Base-by-base conservation (phyloP, 2,329 filamentous ascomycete species). In the Coniochaeta pulveracea region DNA sequence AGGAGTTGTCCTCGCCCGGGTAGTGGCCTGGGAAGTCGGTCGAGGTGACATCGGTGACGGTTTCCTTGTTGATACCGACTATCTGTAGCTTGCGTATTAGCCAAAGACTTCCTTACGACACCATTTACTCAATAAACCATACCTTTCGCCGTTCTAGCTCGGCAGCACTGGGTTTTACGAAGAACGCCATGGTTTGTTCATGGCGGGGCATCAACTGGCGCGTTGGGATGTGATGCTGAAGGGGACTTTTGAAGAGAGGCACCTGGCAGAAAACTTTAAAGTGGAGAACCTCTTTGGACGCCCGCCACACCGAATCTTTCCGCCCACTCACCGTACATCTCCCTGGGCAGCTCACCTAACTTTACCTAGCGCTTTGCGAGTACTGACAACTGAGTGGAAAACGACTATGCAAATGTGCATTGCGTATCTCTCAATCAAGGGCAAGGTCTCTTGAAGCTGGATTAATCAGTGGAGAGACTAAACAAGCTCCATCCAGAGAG, bases 21-120 rank as follows among this genome's bases (percentile, higher is more conserved):
- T 80, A 91, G 57, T 94, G 85, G 44, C 82, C 81, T 11, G 93
- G 93, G 55, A 89, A 94, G 54, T 96, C 89, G 48, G 79, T 93
- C 29, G 86, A 91, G 40, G 80, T 72, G 47, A 89, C 82, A 62
- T 96, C 77, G 46, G 81, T 83, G 50, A 98, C 82, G 15, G 85
- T 95, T 61, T 98, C 91, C 45, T 77, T 67, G 57, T 91, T 85
- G 61, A 98, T 78, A 46, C 80, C 76, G 50, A 98, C 79, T 47
- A 84, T 80, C 83, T 94, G 47, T 4, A 26, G 37, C 12, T 18
- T 11, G 14, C 11, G 27, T 17, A 8, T 30, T 17, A 8, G 27
- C 27, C 8, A n/a, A n/a, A n/a, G n/a, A n/a, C n/a, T 12, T 27
- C 16, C n/a, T 10, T 11, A 15, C n/a, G 24, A 9, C 14, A 24